phyloP scores from a whole-genome alignment of 129 eudicot species.

The Helianthus tuberosus region DNA sequence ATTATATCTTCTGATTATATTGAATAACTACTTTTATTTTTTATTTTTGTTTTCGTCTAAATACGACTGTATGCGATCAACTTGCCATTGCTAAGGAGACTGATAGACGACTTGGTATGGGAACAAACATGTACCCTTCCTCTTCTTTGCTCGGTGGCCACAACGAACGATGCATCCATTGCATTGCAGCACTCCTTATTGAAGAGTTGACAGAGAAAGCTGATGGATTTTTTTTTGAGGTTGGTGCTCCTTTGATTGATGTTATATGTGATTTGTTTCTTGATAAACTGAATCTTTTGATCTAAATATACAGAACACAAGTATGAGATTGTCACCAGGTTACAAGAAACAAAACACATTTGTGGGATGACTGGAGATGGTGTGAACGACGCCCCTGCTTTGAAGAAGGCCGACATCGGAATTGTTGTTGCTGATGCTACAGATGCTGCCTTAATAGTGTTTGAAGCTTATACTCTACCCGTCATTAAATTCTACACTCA shows the following conservation, averaged over 20 bases:
- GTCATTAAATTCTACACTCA: too few species aligned
- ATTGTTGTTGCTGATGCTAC: slow-evolving; percentile 93
- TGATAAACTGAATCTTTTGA: not conserved
- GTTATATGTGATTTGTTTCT: not conserved
- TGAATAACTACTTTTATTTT: too few species aligned
- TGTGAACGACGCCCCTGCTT: slow-evolving; percentile 91
- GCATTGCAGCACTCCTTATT: too few species aligned
- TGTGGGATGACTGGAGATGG: slow-evolving; percentile 98
- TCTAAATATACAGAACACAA: slow-evolving; percentile 62
- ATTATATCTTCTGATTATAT: too few species aligned
- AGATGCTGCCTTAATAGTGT: too few species aligned
- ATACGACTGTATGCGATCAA: slow-evolving; percentile 47
- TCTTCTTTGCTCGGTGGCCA: slow-evolving; percentile 80
- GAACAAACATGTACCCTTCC: slow-evolving; percentile 88
- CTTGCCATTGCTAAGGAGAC: slow-evolving; percentile 94
- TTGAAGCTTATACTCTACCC: too few species aligned
- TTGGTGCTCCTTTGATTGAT: slow-evolving; percentile 8
- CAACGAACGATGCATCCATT: slow-evolving; percentile 24
- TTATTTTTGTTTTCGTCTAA: too few species aligned
- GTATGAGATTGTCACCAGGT: slow-evolving; percentile 78
- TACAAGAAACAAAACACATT: slow-evolving; percentile 83
- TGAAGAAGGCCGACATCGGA: slow-evolving; percentile 86
- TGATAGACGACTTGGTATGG: slow-evolving; percentile 88
- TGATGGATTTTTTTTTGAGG: slow-evolving; percentile 46
- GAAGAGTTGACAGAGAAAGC: too few species aligned